A percentile compares a stretch with the other conserved stretches of the same genome.
phyloP scores from a whole-genome alignment of 1,139 yeast species.

The Diutina pseudorugosa region DNA sequence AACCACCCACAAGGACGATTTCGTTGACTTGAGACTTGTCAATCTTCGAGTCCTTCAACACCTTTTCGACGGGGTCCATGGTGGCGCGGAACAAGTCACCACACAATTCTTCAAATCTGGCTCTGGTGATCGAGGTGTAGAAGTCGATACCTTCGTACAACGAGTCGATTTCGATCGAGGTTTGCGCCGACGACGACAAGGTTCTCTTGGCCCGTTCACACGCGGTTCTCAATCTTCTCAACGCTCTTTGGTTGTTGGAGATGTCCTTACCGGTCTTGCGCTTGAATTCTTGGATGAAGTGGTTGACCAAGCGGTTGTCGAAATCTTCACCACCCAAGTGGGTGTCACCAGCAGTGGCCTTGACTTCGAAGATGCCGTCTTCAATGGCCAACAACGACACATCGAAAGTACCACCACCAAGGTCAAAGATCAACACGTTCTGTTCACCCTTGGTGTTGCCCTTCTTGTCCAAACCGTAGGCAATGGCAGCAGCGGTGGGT shows the following conservation, averaged over 20 bases:
- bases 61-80: constrained; percentile 87
- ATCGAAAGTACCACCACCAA: constrained; percentile 99
- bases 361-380: constrained; percentile 98
- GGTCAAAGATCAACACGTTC: constrained; percentile 86
- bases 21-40: constrained; percentile 78
- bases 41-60: constrained; percentile 77
- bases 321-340: constrained; percentile 99
- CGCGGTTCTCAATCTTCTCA: constrained; percentile 7
- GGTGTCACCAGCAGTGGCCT: constrained; percentile 99
- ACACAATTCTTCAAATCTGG: constrained; percentile 90
- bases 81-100: constrained; percentile 80
- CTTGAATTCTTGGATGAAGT: constrained; percentile 74
- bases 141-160: constrained; percentile 73
- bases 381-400: constrained; percentile 93
- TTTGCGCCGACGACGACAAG: neutral
- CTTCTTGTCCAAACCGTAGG: constrained; percentile 89
- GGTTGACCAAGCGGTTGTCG: constrained; percentile 53
- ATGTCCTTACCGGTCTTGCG: constrained; percentile 92
- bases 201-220: constrained; percentile 4
- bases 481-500: constrained; percentile 98
- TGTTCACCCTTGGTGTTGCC: constrained; percentile 82
- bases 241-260: constrained; percentile 53
- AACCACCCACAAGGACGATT: constrained; percentile 93
- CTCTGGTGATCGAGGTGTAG: constrained; percentile 74
- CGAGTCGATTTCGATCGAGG: constrained; percentile 4